Evolutionary conservation across 2,329 filamentous ascomycete species (phyloP).

Genomic region (Colletotrichum eremochloae): DNA sequence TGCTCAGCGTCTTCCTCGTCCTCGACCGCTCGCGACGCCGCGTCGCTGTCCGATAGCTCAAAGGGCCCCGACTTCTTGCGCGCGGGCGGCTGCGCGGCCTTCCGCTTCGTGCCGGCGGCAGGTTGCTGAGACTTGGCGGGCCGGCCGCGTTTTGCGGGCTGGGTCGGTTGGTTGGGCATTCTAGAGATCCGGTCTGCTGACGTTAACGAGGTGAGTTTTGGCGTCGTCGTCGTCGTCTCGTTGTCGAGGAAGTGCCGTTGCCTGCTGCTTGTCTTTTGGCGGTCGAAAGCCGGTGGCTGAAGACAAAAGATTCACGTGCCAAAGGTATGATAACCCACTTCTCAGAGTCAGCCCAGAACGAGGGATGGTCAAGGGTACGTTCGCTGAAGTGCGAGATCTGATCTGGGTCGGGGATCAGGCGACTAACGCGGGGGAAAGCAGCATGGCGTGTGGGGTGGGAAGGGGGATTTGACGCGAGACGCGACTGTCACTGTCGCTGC

Average conservation of each 20-base stretch:
- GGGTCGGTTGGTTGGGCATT: slow-evolving; percentile 58
- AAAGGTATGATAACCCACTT: slow-evolving; percentile 3
- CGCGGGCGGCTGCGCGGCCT: slow-evolving; percentile 46
- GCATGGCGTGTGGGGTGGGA: slow-evolving; percentile 27
- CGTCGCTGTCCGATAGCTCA: slow-evolving; percentile 52
- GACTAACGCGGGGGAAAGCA: slow-evolving; percentile 26
- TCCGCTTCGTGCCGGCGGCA: slow-evolving; percentile 25
- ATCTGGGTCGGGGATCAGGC: slow-evolving; percentile 38
- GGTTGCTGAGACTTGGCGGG: slow-evolving; percentile 44
- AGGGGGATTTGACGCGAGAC: slow-evolving; percentile 25
- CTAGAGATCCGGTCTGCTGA: slow-evolving; percentile 47
- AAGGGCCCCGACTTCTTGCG: slow-evolving; percentile 49
- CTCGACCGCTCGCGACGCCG: slow-evolving; percentile 42
- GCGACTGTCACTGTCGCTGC: slow-evolving; percentile 25
- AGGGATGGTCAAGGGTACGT: slow-evolving; percentile 28
- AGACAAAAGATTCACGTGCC: background rate
- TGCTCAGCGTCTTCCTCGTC: slow-evolving; percentile 43
- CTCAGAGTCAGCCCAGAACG: background rate
- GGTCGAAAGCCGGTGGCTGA: background rate
- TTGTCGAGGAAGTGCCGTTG: background rate
- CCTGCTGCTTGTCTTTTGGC: background rate
- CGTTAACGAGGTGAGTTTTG: background rate
- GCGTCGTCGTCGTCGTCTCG: background rate
- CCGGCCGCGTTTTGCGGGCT: slow-evolving; percentile 53
- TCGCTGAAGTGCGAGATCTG: slow-evolving; percentile 34